Evolutionary conservation across 306 rosid genomes (phyloP), one percentile per base, ranked within the genome.

Genomic region (Gastrolobium villosum): DNA sequence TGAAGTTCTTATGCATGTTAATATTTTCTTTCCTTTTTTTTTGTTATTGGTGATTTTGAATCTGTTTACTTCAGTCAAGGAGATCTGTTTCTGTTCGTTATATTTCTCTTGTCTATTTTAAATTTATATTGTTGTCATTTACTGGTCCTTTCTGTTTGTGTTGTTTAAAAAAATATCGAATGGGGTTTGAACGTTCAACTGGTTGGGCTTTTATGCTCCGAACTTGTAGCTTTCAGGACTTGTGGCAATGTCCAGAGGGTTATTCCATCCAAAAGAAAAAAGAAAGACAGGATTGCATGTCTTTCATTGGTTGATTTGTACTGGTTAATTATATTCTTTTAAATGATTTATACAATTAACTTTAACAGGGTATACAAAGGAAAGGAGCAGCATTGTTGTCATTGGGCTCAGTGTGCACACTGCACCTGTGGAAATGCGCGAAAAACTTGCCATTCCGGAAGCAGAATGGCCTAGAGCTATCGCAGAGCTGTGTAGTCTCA

Each of bases 381-480:
- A 96, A 84, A 91, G 91, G 84, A 96, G 96, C 86, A 88, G 99
- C 87, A 88, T 93, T 67, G 92, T 96, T 53, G 99, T 91, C 36
- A 93, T 96, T 37, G 99, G 99, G 76, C 98, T 96, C 53, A 96
- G 99, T 83, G 92, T 96, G 84, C 99, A 95, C 80, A 91, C 96
- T 8, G 78, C 98, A 56, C 99, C 99, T 6, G 97, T 96, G 65
- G 99, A 96, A 77, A 93, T 96, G 98, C 91, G 99, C 65, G 99
- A 96, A 86, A 95, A 96, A 71, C 97, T 96, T 61, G 97, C 98
- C 74, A 86, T 96, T 77, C 99, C 97, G 0, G 99, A 96, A 84
- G 99, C 99, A 77, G 99, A 96, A 82, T 96, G 98, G 96, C 98
- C 99, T 80, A 93, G 97, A 75, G 99, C 99, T 66, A 93, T 96